Percentiles rank a stretch among this genome's conserved stretches.
phyloP scores from a whole-genome alignment of 495 filamentous ascomycete species.

The Entonaema liquescens region DNA sequence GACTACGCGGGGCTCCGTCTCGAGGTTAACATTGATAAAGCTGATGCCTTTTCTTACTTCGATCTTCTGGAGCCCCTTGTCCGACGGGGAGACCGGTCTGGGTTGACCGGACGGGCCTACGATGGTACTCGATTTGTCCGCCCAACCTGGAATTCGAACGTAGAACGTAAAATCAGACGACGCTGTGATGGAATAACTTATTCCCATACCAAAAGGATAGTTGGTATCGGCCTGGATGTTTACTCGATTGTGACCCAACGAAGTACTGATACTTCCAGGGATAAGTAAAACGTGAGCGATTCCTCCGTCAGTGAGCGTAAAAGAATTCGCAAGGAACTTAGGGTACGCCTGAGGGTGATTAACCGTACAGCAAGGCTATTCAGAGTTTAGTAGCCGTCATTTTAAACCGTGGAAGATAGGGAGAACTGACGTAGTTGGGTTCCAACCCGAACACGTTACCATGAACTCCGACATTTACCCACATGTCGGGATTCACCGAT shows the following conservation, averaged over 20 bases:
- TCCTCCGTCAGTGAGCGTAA: conserved; percentile 45
- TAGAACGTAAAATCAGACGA: conserved; percentile 57
- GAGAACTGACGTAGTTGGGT: conserved; percentile 44
- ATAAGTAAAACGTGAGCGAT: conserved; percentile 57
- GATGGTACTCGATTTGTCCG: conserved; percentile 42
- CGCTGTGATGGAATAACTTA: conserved; percentile 60
- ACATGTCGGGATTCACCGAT: conserved; percentile 52
- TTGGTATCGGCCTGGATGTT: conserved; percentile 48
- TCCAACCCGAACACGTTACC: conserved; percentile 59
- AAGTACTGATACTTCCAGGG: conserved; percentile 47
- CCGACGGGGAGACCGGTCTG: conserved; percentile 30
- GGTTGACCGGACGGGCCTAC: conserved; percentile 15
- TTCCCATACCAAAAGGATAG: conserved; percentile 62
- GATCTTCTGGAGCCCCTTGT: conserved; percentile 52
- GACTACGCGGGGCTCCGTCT: conserved; percentile 45
- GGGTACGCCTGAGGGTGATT: conserved; percentile 69
- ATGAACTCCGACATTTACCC: conserved; percentile 57
- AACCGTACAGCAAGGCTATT: conserved; percentile 67
- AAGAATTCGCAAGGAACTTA: conserved; percentile 60
- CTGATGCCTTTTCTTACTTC: conserved; percentile 46
- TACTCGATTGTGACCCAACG: conserved; percentile 40
- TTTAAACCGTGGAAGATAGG: background rate
- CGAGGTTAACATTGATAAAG: conserved; percentile 44
- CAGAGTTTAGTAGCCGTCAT: conserved; percentile 18
- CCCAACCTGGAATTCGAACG: conserved; percentile 61